Base-by-base conservation (phyloP, 352 stramenopile species). In the Phytophthora sp. region DNA sequence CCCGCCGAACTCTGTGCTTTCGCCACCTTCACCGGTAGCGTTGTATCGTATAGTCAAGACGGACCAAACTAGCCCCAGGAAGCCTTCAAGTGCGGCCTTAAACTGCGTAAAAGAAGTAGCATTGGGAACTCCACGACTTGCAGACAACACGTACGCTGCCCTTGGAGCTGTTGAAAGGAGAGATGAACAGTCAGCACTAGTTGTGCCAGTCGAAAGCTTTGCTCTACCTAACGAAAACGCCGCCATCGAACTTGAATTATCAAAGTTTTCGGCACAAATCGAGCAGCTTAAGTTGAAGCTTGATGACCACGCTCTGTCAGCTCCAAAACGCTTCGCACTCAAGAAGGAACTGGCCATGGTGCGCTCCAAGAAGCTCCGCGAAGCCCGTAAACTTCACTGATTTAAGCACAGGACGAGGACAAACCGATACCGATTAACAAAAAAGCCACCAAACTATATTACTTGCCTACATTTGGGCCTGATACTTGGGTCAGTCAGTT, bases 341-440 rank as follows among this genome's bases (percentile, higher is more conserved):
- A 94, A 93, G 71, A 96, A 94, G 63, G 79, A 94, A 39, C 58
- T 96, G 15, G 86, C 86, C 8, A 76, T 90, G 58, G 49, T 80
- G 29, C 86, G 86, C 27, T 90, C 86, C 3, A 73, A 82, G 41
- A 80, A 80, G 60, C 89, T 94, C 61, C 87, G 82, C 13, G 69
- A 78, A 29, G 60, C 75, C 24, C 73, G 84, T 50, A 70, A 71
- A 23, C 53, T 73, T 11, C 57, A 76, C 4, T 66, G 35, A 71
- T 59, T 13, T 9, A 33, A 38, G 11, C 7, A 57, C n/a, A 50
- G 27, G 20, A n/a, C 41, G 36, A 50, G 23, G 45, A 30, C 9
- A 46, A 21, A 13, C 49, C 41, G 39, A 62, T 24, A 21, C 33
- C 52, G 4, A 56, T 41, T 20, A 35, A 46, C 30, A 27, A 63